Evolutionary conservation across 169 alveolate genomes (phyloP), one percentile per base, ranked within the genome.

Genomic region (Eimeria acervulina): DNA sequence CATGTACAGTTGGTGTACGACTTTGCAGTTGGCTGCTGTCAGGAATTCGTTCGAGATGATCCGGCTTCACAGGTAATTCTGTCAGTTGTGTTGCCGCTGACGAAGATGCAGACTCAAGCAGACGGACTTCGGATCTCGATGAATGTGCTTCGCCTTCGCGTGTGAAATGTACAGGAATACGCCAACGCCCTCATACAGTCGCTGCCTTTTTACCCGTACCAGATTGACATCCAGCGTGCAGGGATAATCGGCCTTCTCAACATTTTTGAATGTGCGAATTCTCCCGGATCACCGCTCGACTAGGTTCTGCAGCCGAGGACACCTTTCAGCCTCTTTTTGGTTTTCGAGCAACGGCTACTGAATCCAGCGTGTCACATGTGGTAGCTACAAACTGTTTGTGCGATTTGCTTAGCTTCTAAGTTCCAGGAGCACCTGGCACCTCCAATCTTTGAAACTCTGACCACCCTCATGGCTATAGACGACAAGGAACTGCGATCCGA

Each of bases 1-100:
- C 93, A 95, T 63, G 97, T 95, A 10, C 97, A 95, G 81, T 55
- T 52, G 83, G 96, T 95, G 80, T 95, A 95, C 95, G 95, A 95
- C 63, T 95, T 95, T 61, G 90, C 96, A 55, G 85, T 90, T 72
- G 96, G 94, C 66, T 95, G 97, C 96, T 95, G 97, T 72, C 89
- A 87, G 92, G 84, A 74, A 12, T 42, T 76, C 42, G 97, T 92
- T 36, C 96, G 96, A 33, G 87, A 63, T 0, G 95, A 84, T 59
- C 90, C 96, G 23, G 95, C 61, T 52, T 52, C 96, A 6, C 97
- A 95, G 96, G 97, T 90, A 95, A 13, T 84, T 28, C 92, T 55
- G 12, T 31, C 31, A 8, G 55, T 28, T n/a, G 59, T 31, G 59
- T 1, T 78, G 88, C 40, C 31, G 40, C 36, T 42, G 42, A 15